Conservation (phyloP, 1,284 basidiomycete species). For the Sanguinoderma infundibulare region DNA sequence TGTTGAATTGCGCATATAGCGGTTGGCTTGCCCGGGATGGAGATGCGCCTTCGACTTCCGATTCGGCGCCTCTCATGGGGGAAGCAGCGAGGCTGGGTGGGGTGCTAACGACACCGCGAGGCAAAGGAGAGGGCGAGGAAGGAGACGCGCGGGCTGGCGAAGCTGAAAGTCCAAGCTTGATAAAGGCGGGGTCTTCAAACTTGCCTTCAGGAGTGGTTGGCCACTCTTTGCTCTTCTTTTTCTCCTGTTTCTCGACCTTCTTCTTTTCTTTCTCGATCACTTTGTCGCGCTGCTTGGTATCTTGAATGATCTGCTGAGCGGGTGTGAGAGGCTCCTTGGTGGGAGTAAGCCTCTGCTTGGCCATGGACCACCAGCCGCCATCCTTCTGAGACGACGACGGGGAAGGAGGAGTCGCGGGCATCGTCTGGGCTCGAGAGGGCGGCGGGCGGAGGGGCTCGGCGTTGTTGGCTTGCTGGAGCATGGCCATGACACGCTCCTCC, state of each 20-base stretch:
- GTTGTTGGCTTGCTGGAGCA: constrained; percentile 52
- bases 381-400: constrained; percentile 68
- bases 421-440: constrained; percentile 56
- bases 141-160: constrained; percentile 46
- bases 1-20: constrained; percentile 73
- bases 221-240: constrained; percentile 49
- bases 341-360: constrained; percentile 76
- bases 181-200: constrained; percentile 57
- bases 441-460: constrained; percentile 48
- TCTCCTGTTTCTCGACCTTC: constrained; percentile 44
- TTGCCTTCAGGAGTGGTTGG: constrained; percentile 54
- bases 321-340: constrained; percentile 79
- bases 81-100: constrained; percentile 64
- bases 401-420: constrained; percentile 55
- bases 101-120: constrained; percentile 45
- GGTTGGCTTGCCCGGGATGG: constrained; percentile 67
- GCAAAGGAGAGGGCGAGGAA: constrained; percentile 61
- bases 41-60: constrained; percentile 44
- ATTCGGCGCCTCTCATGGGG: constrained; percentile 51
- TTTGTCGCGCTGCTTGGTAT: constrained; percentile 70
- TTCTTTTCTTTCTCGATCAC: constrained; percentile 50
- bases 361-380: constrained; percentile 65
- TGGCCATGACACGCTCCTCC: constrained; percentile 75
- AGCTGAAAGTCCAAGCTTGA: constrained; percentile 51
- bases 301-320: constrained; percentile 77